Conservation (phyloP, 495 filamentous ascomycete genomes). For the Aspergillus ellipticus region DNA sequence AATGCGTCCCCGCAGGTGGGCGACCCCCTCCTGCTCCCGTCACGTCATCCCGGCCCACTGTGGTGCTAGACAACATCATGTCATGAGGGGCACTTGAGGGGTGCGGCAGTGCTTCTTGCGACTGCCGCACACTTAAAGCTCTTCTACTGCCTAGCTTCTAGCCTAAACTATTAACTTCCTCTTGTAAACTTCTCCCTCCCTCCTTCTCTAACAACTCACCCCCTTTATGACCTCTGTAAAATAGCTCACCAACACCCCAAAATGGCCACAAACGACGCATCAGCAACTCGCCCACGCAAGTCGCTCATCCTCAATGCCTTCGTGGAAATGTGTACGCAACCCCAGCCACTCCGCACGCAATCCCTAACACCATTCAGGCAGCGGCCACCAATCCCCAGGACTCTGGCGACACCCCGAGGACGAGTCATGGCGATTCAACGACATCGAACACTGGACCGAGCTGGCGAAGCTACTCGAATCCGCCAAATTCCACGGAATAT, state of each 20-base stretch:
- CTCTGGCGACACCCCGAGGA: slow-evolving; percentile 54
- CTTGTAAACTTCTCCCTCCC: no score
- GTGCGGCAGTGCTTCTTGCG: no score
- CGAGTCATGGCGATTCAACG: slow-evolving; percentile 50
- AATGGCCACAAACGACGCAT: slow-evolving; percentile 3
- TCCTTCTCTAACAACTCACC: background rate
- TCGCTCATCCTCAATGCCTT: slow-evolving; percentile 59
- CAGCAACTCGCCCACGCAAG: slow-evolving; percentile 30
- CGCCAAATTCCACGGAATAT: slow-evolving; percentile 55
- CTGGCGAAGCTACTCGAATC: slow-evolving; percentile 46
- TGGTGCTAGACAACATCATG: slow-evolving; percentile 33
- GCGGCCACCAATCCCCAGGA: slow-evolving; percentile 52
- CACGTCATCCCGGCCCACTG: slow-evolving; percentile 41
- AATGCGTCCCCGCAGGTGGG: background rate
- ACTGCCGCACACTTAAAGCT: no score
- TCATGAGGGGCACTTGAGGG: no score
- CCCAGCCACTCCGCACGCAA: background rate
- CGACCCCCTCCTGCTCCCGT: slow-evolving; percentile 13
- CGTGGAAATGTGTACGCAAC: slow-evolving; percentile 49
- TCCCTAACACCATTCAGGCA: slow-evolving; percentile 23
- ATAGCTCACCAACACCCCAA: background rate
- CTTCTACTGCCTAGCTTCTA: no score
- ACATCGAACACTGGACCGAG: slow-evolving; percentile 48
- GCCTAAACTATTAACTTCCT: background rate
- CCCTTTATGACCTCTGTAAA: background rate